Evolutionary conservation across 208 protist genomes (phyloP).

Genomic region (Leishmania martiniquensis): DNA sequence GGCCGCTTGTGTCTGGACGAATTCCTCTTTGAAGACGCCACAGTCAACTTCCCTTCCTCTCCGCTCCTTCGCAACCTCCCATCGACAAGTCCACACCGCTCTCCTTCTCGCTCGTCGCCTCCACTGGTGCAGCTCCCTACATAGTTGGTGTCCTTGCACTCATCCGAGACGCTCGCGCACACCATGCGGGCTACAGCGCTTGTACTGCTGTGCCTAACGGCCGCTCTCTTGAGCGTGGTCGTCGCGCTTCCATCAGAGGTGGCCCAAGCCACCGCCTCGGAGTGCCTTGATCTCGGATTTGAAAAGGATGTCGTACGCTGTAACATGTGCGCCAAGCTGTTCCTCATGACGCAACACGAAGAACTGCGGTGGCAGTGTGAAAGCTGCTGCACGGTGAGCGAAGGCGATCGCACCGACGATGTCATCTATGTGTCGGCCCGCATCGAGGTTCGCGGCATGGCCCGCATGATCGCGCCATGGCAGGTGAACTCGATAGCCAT

Average conservation of each 20-base stretch:
- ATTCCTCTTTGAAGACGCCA: too few relatives aligned
- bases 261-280: constrained; percentile 5
- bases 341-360: constrained; percentile 39
- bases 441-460: constrained; percentile 14
- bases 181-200: neutral
- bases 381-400: constrained; percentile 39
- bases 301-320: constrained; percentile 37
- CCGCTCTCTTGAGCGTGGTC: neutral
- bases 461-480: neutral
- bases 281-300: constrained; percentile 55
- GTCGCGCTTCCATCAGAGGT: neutral
- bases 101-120: neutral
- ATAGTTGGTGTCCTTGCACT: neutral
- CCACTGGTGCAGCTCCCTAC: neutral
- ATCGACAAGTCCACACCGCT: neutral
- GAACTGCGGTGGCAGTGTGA: constrained; percentile 54
- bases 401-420: neutral
- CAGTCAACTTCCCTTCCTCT: neutral
- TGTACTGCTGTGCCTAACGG: neutral
- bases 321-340: constrained; percentile 39
- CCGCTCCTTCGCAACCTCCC: neutral
- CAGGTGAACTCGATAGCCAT: neutral
- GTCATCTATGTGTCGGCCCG: constrained; percentile 9
- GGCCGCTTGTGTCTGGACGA: neutral
- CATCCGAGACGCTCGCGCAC: neutral